Conservation (phyloP, 371 early-diverging fungal species). For the Chytridiales sp. region DNA sequence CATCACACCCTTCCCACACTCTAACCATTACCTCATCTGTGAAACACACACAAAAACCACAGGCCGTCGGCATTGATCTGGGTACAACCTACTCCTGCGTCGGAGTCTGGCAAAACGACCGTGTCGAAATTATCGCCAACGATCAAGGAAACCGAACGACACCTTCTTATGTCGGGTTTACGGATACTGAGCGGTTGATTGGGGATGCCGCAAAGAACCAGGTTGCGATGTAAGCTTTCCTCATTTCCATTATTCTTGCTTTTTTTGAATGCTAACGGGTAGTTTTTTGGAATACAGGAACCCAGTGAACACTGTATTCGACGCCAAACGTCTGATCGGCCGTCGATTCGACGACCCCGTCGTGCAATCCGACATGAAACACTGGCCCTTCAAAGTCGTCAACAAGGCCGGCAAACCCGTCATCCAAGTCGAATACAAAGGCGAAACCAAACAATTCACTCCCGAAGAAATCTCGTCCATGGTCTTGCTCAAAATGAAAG, state of each 20-base stretch:
- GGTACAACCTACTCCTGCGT: conserved; percentile 27
- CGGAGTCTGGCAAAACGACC: conserved; percentile 46
- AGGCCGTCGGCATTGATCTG: conserved; percentile 12
- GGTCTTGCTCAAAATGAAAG: conserved; percentile 96
- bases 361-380: conserved; percentile 92
- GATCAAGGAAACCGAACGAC: conserved; percentile 93
- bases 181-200: conserved; percentile 80
- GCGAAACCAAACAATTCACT: conserved; percentile 85
- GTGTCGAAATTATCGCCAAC: conserved; percentile 93
- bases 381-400: conserved; percentile 88
- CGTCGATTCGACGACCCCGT: conserved; percentile 87
- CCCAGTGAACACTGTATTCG: conserved; percentile 88
- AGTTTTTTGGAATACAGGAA: too few species aligned
- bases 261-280: too few species aligned
- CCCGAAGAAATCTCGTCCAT: conserved; percentile 97
- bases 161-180: conserved; percentile 91
- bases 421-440: conserved; percentile 85
- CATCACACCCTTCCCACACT: too few species aligned
- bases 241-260: too few species aligned
- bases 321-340: conserved; percentile 97
- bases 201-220: conserved; percentile 92
- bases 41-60: neutral
- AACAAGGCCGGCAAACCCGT: conserved; percentile 79
- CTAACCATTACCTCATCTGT: too few species aligned
- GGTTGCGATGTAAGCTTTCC: conserved; percentile 72